Evolutionary conservation across 352 stramenopile genomes (phyloP), one percentile per base, ranked within the genome.

Genomic region (Salisapilia sapeloensis): DNA sequence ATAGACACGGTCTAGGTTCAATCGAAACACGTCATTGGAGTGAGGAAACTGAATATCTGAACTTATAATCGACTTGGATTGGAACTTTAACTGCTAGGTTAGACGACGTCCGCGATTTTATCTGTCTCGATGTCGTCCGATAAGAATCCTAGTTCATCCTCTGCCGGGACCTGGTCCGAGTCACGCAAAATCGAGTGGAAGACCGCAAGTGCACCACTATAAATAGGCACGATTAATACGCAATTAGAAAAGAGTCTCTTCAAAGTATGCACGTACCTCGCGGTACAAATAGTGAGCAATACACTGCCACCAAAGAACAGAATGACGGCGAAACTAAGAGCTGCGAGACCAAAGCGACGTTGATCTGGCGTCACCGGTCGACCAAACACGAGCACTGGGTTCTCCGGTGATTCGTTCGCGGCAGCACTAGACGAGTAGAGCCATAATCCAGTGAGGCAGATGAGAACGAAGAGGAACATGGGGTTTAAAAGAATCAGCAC

Each of bases 401-500:
- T 76, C 19, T 81, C 65, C 8, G 64, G 56, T 8, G 64, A 69
- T 43, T 90, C 74, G 14, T 58, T 71, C 17, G 63, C 60, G 19
- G 65, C 63, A 22, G 55, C 56, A 29, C 66, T 82, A 33, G 71
- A 75, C 25, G 69, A 62, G 40, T 90, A 85, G 19, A 83, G 56
- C 74, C 74, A 90, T 24, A 82, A 83, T 27, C 60, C 74, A 13
- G 42, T 60, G 27, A 90, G 29, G 41, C 74, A 90, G 33, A 90
- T 86, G 21, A 90, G 54, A 14, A 84, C 67, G 52, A 90, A 90
- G 7, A 90, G 51, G 40, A 90, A 90, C 38, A 90, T 69, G 40
- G 74, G 74, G 44, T 90, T 90, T 28, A 90, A 35, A 35, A 89
- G 28, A 31, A 69, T 89, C 48, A 22, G 39, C 18, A 28, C 56